Percentiles rank a stretch among this genome's conserved stretches.
These are phyloP conservation scores for Rubus idaeus DNA, from an alignment of 306 rosid species.

Conservation along the genomic window DNA sequence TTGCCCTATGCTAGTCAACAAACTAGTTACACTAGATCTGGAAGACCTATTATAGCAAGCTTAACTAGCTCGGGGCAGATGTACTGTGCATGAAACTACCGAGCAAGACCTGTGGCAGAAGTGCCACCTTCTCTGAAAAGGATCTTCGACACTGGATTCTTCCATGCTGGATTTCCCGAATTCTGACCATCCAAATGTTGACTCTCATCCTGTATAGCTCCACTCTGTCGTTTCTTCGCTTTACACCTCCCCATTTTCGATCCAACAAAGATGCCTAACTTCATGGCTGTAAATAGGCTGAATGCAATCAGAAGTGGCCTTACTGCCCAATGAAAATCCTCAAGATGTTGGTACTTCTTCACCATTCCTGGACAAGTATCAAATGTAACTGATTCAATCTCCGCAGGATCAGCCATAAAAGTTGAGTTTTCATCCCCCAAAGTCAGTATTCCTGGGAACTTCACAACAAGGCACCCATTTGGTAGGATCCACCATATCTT, in stretches of 20 bases:
- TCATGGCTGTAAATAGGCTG: slow-evolving; percentile 71
- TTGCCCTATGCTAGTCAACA: slow-evolving; percentile 18
- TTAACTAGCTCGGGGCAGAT: slow-evolving; percentile 19
- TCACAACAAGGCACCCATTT: slow-evolving; percentile 75
- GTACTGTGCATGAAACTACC: slow-evolving; percentile 31
- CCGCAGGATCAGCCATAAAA: slow-evolving; percentile 82
- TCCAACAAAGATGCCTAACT: slow-evolving; percentile 59
- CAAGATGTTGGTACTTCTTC: slow-evolving; percentile 81
- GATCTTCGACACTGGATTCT: slow-evolving; percentile 66
- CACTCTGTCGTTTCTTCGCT: slow-evolving; percentile 38
- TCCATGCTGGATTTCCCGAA: slow-evolving; percentile 54
- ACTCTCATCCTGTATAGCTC: slow-evolving; percentile 38
- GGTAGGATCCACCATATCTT: slow-evolving; percentile 79
- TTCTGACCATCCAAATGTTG: slow-evolving; percentile 50
- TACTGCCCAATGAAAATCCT: slow-evolving; percentile 90
- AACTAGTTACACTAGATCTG: slow-evolving; percentile 18
- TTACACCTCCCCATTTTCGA: slow-evolving; percentile 48
- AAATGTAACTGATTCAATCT: slow-evolving; percentile 70
- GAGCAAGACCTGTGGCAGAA: slow-evolving; percentile 23
- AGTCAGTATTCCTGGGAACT: slow-evolving; percentile 72
- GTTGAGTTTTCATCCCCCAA: slow-evolving; percentile 50
- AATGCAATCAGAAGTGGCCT: slow-evolving; percentile 73
- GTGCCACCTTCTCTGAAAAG: slow-evolving; percentile 56
- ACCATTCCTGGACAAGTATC: slow-evolving; percentile 60
- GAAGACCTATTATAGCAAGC: slow-evolving; percentile 10